These are phyloP conservation scores for Sporothrix dimorphospora DNA, from an alignment of 2,329 filamentous ascomycete genomes.

Conservation along the genomic window DNA sequence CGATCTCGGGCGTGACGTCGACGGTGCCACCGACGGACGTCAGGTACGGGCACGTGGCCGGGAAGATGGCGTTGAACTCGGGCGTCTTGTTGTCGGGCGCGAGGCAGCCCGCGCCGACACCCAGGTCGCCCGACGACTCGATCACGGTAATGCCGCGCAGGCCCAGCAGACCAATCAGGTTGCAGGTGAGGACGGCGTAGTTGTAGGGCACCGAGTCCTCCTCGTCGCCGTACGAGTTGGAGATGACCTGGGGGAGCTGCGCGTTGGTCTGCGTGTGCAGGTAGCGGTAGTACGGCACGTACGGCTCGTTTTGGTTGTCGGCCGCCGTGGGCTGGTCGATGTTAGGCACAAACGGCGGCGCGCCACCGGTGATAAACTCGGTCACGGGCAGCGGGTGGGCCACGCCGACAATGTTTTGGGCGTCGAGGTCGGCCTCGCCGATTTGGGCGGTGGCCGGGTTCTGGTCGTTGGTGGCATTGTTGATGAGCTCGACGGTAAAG, in stretches of 20 bases:
- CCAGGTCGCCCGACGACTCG: conserved; percentile 63
- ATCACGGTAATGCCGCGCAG: conserved; percentile 69
- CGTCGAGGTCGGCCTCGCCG: conserved; percentile 65
- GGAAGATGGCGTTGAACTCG: conserved; percentile 49
- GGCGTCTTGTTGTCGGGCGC: conserved; percentile 36
- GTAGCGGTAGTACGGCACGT: conserved; percentile 64
- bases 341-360: conserved; percentile 40
- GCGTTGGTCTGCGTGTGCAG: conserved; percentile 57
- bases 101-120: conserved; percentile 40
- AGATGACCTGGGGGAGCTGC: conserved; percentile 64
- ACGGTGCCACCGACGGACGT: conserved; percentile 64
- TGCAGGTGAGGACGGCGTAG: conserved; percentile 57
- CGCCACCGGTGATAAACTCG: conserved; percentile 37
- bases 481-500: conserved; percentile 60
- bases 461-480: conserved; percentile 57
- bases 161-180: conserved; percentile 66
- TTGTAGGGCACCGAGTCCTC: conserved; percentile 60
- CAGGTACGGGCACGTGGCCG: conserved; percentile 59
- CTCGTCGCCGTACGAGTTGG: conserved; percentile 71
- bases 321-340: conserved; percentile 37
- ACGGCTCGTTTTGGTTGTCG: conserved; percentile 65
- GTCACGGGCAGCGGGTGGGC: conserved; percentile 47
- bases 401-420: conserved; percentile 62
- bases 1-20: conserved; percentile 53
- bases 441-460: conserved; percentile 37